These are phyloP conservation scores for Penicillium bialowiezense DNA, from an alignment of 495 filamentous ascomycete species.

Conservation along the genomic window DNA sequence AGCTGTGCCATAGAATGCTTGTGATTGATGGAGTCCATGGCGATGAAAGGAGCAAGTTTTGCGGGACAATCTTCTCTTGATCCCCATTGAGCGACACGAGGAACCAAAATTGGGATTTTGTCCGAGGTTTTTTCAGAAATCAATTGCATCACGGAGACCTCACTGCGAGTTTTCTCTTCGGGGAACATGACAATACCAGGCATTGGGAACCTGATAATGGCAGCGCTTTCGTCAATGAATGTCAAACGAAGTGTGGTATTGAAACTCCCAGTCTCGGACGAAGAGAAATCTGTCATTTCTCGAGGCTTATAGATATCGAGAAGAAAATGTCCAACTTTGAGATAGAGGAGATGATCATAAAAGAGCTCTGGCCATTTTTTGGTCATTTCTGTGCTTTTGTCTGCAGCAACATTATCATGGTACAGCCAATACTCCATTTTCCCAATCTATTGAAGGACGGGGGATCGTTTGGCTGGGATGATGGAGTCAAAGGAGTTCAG, in stretches of 20 bases:
- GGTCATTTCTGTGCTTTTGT: too few relatives aligned
- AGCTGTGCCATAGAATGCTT: conserved; percentile 22
- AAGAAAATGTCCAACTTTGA: too few relatives aligned
- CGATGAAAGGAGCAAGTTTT: conserved; percentile 40
- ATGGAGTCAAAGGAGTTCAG: too few relatives aligned
- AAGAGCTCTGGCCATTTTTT: too few relatives aligned
- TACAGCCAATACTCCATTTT: too few relatives aligned
- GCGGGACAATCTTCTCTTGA: conserved; percentile 15
- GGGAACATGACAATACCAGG: conserved; percentile 21
- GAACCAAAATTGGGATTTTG: conserved; percentile 26
- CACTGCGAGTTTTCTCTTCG: conserved; percentile 36
- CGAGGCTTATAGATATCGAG: too few relatives aligned
- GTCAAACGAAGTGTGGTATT: conserved; percentile 15
- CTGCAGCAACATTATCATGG: too few relatives aligned
- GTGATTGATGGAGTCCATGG: conserved; percentile 35
- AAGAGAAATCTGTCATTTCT: too few relatives aligned
- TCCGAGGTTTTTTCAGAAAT: conserved; percentile 29
- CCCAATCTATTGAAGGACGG: too few relatives aligned
- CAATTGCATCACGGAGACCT: conserved; percentile 44
- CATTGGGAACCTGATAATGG: conserved; percentile 13
- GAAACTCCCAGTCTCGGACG: too few relatives aligned
- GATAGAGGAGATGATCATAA: too few relatives aligned
- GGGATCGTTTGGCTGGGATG: too few relatives aligned
- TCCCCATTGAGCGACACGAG: conserved; percentile 33
- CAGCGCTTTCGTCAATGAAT: background rate